Conservation (phyloP, 768 basidiomycete species). For the Dioszegia hungarica region DNA sequence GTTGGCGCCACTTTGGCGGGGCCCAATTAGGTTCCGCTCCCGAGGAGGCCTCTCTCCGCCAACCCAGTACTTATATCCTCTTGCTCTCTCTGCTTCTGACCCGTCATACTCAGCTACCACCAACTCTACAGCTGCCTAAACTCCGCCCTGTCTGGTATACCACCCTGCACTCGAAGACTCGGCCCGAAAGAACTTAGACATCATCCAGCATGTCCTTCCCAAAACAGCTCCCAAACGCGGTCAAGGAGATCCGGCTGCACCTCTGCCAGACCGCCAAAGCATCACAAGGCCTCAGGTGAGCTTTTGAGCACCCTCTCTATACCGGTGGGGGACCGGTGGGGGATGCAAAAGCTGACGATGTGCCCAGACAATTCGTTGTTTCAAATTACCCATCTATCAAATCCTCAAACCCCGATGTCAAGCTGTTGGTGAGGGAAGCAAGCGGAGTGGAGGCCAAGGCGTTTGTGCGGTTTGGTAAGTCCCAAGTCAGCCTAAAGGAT, state of each 20-base stretch:
- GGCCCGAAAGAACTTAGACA: too few species aligned
- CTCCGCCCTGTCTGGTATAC: too few species aligned
- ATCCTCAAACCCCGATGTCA: slow-evolving; percentile 46
- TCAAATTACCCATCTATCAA: slow-evolving; percentile 45
- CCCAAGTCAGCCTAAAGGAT: not conserved
- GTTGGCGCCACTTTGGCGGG: too few species aligned
- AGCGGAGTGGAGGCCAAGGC: slow-evolving; percentile 42
- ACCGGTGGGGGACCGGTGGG: too few species aligned
- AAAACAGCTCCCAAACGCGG: slow-evolving; percentile 45
- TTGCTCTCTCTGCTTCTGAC: too few species aligned
- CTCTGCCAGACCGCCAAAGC: slow-evolving; percentile 44
- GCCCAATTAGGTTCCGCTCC: too few species aligned
- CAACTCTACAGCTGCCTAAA: too few species aligned
- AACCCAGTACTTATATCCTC: too few species aligned
- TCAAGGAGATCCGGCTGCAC: slow-evolving; percentile 49
- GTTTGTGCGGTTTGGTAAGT: slow-evolving; percentile 48
- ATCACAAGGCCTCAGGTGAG: slow-evolving; percentile 47
- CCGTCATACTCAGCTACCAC: too few species aligned
- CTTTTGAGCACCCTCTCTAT: too few species aligned
- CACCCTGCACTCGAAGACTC: too few species aligned
- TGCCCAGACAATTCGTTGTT: slow-evolving; percentile 46
- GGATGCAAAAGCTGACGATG: not conserved
- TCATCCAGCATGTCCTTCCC: slow-evolving; percentile 44
- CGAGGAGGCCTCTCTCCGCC: too few species aligned
- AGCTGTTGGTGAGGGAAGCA: slow-evolving; percentile 49